Evolutionary conservation across 352 stramenopile genomes (phyloP).

Genomic region (Phytopythium montanum): DNA sequence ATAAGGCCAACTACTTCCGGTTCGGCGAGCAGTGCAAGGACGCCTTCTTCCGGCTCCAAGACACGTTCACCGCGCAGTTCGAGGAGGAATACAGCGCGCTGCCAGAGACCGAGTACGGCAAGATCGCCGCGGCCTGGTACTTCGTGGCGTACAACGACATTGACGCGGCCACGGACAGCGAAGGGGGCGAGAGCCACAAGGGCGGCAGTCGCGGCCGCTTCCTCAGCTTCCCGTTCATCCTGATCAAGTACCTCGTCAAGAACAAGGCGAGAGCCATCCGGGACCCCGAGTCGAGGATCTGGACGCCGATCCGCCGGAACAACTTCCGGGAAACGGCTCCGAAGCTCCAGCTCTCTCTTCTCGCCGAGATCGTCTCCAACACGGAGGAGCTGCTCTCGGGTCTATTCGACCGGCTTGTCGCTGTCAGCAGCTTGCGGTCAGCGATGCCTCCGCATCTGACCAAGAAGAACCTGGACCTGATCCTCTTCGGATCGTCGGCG

Average conservation of each 20-base stretch:
- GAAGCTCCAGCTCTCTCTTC: constrained; percentile 56
- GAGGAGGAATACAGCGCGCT: constrained; percentile 16
- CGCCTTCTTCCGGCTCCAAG: constrained; percentile 45
- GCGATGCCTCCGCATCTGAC: constrained; percentile 36
- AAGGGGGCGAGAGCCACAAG: not conserved
- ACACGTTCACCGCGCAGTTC: constrained; percentile 49
- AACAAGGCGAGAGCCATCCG: constrained; percentile 30
- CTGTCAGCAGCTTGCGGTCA: constrained; percentile 37
- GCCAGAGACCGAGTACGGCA: constrained; percentile 18
- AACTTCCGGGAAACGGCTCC: constrained; percentile 31
- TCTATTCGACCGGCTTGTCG: constrained; percentile 64
- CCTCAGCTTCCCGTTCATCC: constrained; percentile 75
- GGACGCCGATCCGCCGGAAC: constrained; percentile 20
- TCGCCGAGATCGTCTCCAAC: constrained; percentile 44
- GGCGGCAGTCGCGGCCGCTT: constrained; percentile 10
- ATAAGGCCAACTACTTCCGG: constrained; percentile 76
- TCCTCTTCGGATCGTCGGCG: constrained; percentile 68
- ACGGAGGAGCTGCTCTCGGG: constrained; percentile 48
- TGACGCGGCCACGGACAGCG: constrained; percentile 18
- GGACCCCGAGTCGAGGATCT: constrained; percentile 16
- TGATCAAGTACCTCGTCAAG: constrained; percentile 45
- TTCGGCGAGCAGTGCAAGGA: constrained; percentile 74
- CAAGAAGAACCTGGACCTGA: constrained; percentile 37
- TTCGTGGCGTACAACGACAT: constrained; percentile 51
- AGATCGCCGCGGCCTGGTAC: constrained; percentile 70